Evolutionary conservation across 345 rosid species (phyloP).

Genomic region (Eutrema yunnanense): DNA sequence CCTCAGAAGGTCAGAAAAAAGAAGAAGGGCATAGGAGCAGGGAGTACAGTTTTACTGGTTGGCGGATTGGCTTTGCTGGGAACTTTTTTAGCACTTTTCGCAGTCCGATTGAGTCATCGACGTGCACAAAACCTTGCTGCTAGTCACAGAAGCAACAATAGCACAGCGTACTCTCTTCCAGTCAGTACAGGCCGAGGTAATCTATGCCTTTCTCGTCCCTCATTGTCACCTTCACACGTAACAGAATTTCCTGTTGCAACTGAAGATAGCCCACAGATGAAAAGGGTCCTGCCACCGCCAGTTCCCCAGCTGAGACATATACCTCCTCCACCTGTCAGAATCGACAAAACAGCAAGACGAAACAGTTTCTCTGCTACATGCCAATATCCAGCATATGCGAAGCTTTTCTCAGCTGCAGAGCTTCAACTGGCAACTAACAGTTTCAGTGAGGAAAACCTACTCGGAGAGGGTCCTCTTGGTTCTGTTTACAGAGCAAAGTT

Average conservation of each 20-base stretch:
- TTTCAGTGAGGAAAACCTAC: constrained; percentile 69
- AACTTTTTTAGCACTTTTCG: constrained; percentile 51
- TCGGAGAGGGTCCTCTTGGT: constrained; percentile 85
- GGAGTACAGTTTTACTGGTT: constrained; percentile 47
- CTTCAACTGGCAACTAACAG: constrained; percentile 68
- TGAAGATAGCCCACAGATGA: constrained; percentile 44
- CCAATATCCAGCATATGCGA: constrained; percentile 44
- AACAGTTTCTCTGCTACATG: constrained; percentile 43
- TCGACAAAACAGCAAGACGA: constrained; percentile 37
- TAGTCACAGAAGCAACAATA: constrained; percentile 34
- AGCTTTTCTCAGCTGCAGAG: constrained; percentile 55
- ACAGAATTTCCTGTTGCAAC: constrained; percentile 36
- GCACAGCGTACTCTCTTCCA: constrained; percentile 41
- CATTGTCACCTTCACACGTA: constrained; percentile 5
- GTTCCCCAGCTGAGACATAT: constrained; percentile 30
- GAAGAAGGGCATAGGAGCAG: constrained; percentile 50
- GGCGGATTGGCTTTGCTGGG: constrained; percentile 56
- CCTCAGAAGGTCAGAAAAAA: constrained; percentile 28
- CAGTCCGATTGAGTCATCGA: constrained; percentile 34
- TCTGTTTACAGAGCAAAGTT: constrained; percentile 79
- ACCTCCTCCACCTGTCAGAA: constrained; percentile 33
- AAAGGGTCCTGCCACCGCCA: constrained; percentile 38
- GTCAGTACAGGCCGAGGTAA: constrained; percentile 47
- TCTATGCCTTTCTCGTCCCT: constrained; percentile 10
- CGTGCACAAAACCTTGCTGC: constrained; percentile 29